phyloP scores from a whole-genome alignment of 176 grass and related monocot genomes.

The Triticum turgidum region DNA sequence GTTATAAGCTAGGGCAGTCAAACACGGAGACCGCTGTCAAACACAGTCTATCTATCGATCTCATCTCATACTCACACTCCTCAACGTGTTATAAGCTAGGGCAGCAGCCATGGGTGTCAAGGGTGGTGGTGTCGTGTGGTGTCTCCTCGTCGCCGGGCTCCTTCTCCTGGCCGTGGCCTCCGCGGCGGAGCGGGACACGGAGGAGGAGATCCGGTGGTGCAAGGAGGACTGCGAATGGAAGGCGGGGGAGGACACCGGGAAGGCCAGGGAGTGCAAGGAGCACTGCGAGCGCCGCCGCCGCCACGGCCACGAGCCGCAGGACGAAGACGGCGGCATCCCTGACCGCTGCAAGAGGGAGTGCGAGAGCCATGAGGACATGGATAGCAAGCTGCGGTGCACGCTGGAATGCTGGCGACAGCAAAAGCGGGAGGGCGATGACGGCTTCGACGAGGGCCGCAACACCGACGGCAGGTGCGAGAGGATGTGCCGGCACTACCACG shows the following conservation, averaged over 20 bases:
- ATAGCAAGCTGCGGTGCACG: too few relatives aligned
- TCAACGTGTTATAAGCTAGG: not conserved
- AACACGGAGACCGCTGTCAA: too few relatives aligned
- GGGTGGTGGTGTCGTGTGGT: not conserved
- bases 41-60: not conserved
- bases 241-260: not conserved
- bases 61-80: not conserved
- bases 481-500: not conserved
- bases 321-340: not conserved
- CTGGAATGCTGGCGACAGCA: too few relatives aligned
- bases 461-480: not conserved
- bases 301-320: not conserved
- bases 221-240: slow-evolving; percentile 33
- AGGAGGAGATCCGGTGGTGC: slow-evolving; percentile 12
- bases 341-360: not conserved
- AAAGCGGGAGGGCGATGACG: too few relatives aligned
- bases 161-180: not conserved
- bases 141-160: slow-evolving; percentile 22
- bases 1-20: too few relatives aligned
- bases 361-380: too few relatives aligned
- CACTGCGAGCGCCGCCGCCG: not conserved
- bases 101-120: slow-evolving; percentile 15
- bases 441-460: too few relatives aligned
- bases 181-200: not conserved
- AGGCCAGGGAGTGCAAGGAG: slow-evolving; percentile 15